Conservation (phyloP, 2,329 filamentous ascomycete species). For the Bipolaris gigantea region DNA sequence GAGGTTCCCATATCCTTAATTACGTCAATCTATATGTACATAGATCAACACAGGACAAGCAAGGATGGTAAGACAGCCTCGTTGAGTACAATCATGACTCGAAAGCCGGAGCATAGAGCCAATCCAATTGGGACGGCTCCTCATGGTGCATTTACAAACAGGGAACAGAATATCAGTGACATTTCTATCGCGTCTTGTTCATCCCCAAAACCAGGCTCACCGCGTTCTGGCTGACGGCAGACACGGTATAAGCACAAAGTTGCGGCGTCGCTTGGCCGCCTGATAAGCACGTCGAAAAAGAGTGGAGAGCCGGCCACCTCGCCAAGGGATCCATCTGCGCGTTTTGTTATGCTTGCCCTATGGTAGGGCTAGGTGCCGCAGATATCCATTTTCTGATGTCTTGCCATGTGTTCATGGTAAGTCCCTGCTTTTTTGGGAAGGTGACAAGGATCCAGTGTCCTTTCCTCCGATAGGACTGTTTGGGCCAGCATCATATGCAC, state of each 20-base stretch:
- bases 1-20: too few species aligned
- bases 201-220: neutral
- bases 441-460: too few species aligned
- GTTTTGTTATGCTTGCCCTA: neutral
- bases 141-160: too few species aligned
- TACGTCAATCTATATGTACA: too few species aligned
- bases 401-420: neutral
- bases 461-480: too few species aligned
- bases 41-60: too few species aligned
- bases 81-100: neutral
- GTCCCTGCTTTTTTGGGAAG: too few species aligned
- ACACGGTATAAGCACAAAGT: neutral
- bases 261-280: constrained; percentile 5
- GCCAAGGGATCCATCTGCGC: neutral
- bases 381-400: neutral
- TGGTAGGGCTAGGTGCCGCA: neutral
- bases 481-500: neutral
- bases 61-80: too few species aligned
- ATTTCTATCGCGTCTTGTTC: neutral
- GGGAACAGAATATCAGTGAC: neutral
- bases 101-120: neutral
- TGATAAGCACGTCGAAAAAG: neutral
- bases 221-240: constrained; percentile 1
- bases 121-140: neutral
- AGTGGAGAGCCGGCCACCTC: constrained; percentile 8